A percentile compares a stretch with the other conserved stretches of the same genome.
Conservation (phyloP, 1,284 basidiomycete genomes). For the Puccinia coronata region DNA sequence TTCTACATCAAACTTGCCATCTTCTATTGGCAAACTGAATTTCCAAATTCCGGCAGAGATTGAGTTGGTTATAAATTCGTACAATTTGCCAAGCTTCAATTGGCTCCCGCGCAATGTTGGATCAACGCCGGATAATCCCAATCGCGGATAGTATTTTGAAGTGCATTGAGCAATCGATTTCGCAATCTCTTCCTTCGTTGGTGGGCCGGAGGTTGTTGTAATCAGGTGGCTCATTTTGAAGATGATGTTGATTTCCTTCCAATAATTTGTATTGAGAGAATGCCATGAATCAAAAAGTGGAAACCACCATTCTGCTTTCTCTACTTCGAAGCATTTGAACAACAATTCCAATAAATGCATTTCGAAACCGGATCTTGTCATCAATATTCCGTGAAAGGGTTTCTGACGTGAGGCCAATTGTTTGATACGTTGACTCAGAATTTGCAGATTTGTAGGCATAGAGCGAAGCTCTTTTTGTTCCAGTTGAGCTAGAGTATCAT, state of each 20-base stretch:
- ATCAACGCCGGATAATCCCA: not conserved
- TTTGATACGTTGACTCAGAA: not conserved
- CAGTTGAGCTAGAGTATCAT: not conserved
- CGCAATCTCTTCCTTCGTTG: not conserved
- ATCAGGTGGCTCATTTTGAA: not conserved
- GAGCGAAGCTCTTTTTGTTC: not conserved
- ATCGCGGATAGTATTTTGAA: not conserved
- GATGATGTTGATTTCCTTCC: not conserved
- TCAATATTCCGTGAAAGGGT: too few species aligned
- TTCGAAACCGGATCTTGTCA: too few species aligned
- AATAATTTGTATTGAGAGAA: not conserved
- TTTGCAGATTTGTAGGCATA: not conserved
- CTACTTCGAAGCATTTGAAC: not conserved
- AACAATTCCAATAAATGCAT: not conserved
- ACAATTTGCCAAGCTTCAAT: too few species aligned
- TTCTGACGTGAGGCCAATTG: not conserved
- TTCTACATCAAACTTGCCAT: not conserved
- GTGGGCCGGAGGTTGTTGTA: not conserved
- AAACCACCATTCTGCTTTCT: constrained; percentile 4
- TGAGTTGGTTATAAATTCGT: not conserved
- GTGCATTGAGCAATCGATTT: not conserved
- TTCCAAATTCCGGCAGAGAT: constrained; percentile 12
- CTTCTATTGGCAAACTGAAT: not conserved
- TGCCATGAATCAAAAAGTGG: not conserved
- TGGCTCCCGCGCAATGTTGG: too few species aligned